Evolutionary conservation across 1,284 basidiomycete species (phyloP).

Genomic region (Meripilus lineatus): DNA sequence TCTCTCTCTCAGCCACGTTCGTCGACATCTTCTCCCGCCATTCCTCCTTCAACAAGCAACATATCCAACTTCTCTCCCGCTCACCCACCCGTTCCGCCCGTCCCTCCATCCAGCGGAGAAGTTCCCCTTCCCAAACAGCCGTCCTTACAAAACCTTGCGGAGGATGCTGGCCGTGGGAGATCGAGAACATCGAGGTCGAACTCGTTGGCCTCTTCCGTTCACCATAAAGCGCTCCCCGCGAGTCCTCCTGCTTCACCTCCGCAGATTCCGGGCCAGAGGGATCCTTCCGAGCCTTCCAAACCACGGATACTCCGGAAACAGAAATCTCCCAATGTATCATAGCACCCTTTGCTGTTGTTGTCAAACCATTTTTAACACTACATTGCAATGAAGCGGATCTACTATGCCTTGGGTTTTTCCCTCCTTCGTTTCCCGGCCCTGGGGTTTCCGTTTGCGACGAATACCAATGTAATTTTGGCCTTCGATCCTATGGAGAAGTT

Average conservation of each 20-base stretch:
- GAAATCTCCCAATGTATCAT: slow-evolving; percentile 3
- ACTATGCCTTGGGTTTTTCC: no score
- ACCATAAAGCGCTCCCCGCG: not conserved
- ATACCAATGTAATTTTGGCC: no score
- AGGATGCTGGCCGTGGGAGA: no score
- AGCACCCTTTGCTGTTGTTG: not conserved
- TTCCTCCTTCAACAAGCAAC: no score
- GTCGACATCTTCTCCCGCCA: no score
- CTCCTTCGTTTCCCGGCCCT: no score
- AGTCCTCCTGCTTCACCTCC: not conserved
- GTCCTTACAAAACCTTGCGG: no score
- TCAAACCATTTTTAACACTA: not conserved
- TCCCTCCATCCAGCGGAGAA: slow-evolving; percentile 16
- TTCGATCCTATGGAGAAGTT: no score
- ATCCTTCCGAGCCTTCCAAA: not conserved
- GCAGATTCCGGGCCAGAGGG: not conserved
- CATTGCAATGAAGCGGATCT: no score
- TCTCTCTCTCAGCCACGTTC: slow-evolving; percentile 3
- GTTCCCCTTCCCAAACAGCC: not conserved
- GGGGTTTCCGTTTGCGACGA: no score
- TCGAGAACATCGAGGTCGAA: slow-evolving; percentile 1
- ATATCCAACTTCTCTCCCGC: no score
- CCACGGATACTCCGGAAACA: slow-evolving; percentile 3
- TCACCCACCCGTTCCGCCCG: slow-evolving; percentile 20
- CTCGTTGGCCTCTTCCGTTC: not conserved